phyloP scores from a whole-genome alignment of 2,329 filamentous ascomycete species.

The Aspergillus sp. region DNA sequence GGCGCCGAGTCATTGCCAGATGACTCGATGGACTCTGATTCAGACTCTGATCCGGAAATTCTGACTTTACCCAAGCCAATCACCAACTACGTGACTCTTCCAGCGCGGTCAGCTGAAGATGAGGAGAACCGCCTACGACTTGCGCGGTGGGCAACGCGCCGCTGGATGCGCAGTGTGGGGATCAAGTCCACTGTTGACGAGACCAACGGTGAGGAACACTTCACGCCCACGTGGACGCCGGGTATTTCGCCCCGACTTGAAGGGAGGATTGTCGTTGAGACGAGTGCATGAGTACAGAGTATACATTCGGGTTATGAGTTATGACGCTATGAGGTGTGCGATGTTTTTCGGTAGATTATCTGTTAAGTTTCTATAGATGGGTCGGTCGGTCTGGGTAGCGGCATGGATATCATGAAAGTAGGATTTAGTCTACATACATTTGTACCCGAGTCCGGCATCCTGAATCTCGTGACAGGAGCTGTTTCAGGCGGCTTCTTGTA shows the following conservation, averaged over 20 bases:
- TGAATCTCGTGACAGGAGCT: background rate
- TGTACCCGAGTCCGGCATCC: background rate
- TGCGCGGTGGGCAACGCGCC: constrained; percentile 69
- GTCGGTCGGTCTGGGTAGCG: background rate
- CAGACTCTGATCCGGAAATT: constrained; percentile 46
- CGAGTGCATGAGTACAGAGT: background rate
- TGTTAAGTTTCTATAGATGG: background rate
- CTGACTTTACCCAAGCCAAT: constrained; percentile 39
- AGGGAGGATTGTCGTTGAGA: constrained; percentile 65
- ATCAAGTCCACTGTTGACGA: constrained; percentile 57
- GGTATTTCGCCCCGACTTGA: constrained; percentile 79
- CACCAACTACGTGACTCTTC: constrained; percentile 45
- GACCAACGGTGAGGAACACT: constrained; percentile 62
- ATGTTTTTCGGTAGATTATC: background rate
- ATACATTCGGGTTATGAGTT: background rate
- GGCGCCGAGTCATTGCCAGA: constrained; percentile 29
- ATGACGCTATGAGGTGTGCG: background rate
- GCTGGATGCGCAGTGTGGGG: constrained; percentile 73
- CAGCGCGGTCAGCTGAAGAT: constrained; percentile 49
- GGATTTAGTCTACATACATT: background rate
- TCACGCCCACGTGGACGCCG: constrained; percentile 73
- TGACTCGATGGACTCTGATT: constrained; percentile 47
- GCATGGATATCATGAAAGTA: constrained; percentile 2
- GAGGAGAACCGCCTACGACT: constrained; percentile 63
- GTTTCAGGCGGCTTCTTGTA: background rate